Base-by-base conservation (phyloP, 192 early-diverging fungal genomes). In the Ambispora gerdemannii region DNA sequence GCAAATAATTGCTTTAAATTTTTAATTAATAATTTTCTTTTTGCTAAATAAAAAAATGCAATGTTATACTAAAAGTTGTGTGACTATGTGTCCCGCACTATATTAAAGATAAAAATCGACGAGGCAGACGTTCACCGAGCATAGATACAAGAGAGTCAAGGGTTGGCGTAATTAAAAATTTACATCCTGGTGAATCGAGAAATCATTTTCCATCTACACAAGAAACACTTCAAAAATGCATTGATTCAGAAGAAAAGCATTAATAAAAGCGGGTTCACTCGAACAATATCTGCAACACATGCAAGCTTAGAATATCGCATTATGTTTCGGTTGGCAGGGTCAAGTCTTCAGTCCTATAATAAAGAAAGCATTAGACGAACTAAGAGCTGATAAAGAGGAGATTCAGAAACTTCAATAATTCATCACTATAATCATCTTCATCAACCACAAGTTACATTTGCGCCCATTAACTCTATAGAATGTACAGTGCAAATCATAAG, bases 211-310 rank as follows among this genome's bases (percentile, higher is more conserved):
- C 67, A 35, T 58, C 47, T 47, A 70, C 51, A 30, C 24, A 70
- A 20, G 35, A 70, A 49, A 56, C 24, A 25, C 33, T 70, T 13
- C 35, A 59, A 31, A 17, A 70, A 59, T 70, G 58, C 36, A 70
- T 70, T 20, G 55, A 70, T 49, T 38, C 53, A 8, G 59, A 59
- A 47, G 13, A 27, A 4, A 70, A 70, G n/a, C n/a, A n/a, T n/a
- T 43, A 4, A 70, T 70, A 59, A 70, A 70, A 70, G 32, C 67
- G 17, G 43, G 38, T 70, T 70, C 67, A 24, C 30, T 70, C 7
- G 55, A 60, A 70, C 68, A 70, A 70, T 70, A 70, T 70, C 53
- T 60, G 31, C 68, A 60, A 59, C 68, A 70, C 13, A 70, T 70
- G 17, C 55, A 70, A 70, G 68, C 68, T 2, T 70, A 60, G 38